phyloP scores from a whole-genome alignment of 2,329 filamentous ascomycete genomes.

The Aureobasidium sp. region DNA sequence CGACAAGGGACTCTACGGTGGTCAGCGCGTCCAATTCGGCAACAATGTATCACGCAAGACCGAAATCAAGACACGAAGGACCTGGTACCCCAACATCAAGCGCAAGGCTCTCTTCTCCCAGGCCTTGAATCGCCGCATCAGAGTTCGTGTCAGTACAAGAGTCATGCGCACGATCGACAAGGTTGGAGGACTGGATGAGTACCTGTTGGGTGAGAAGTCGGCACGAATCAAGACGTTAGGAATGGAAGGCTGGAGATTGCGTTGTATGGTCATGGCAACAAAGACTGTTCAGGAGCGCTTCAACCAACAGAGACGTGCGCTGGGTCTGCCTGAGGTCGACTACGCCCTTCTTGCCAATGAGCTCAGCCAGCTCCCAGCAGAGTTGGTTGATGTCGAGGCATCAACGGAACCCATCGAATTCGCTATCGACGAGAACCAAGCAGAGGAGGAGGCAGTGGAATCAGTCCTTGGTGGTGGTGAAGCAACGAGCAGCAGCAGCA shows the following conservation, averaged over 20 bases:
- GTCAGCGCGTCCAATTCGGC: slow-evolving; percentile 65
- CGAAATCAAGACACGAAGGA: slow-evolving; percentile 62
- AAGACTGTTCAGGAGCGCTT: slow-evolving; percentile 59
- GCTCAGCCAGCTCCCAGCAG: slow-evolving; percentile 3
- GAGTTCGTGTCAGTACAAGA: slow-evolving; percentile 61
- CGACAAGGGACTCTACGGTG: slow-evolving; percentile 52
- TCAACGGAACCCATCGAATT: slow-evolving; percentile 28
- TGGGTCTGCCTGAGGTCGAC: slow-evolving; percentile 56
- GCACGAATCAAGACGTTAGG: slow-evolving; percentile 78
- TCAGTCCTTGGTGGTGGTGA: background rate
- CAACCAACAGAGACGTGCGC: slow-evolving; percentile 53
- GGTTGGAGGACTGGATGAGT: slow-evolving; percentile 83
- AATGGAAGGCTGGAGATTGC: slow-evolving; percentile 79
- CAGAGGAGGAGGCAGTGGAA: background rate
- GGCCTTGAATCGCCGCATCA: slow-evolving; percentile 55
- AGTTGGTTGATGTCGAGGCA: slow-evolving; percentile 22
- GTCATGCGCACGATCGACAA: slow-evolving; percentile 66
- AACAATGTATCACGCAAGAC: slow-evolving; percentile 66
- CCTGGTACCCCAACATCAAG: slow-evolving; percentile 68
- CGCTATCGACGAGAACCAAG: slow-evolving; percentile 13
- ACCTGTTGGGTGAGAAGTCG: slow-evolving; percentile 74
- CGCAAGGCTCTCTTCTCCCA: slow-evolving; percentile 61
- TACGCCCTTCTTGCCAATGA: slow-evolving; percentile 28
- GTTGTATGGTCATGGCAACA: slow-evolving; percentile 86
- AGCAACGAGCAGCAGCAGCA: background rate